Base-by-base conservation (phyloP, 495 filamentous ascomycete genomes). In the Xylaria castorea region DNA sequence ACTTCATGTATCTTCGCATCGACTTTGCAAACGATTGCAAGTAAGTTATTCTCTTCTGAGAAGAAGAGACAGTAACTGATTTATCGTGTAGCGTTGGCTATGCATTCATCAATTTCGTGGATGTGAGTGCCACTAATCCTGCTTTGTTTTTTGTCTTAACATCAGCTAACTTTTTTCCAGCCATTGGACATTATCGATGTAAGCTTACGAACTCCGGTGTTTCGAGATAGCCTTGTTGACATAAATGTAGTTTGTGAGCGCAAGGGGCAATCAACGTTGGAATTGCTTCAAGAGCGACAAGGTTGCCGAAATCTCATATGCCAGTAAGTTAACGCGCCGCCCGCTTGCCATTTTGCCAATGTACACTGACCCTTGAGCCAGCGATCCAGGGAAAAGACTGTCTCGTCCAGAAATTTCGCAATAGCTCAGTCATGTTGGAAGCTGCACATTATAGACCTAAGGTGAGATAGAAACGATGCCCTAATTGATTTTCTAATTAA, bases 1-100 rank as follows among this genome's bases (percentile, higher is more conserved):
- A 98, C 76, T 99, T 98, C 81, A 89, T 97, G 84, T 99, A 99
- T 81, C 82, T 98, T 71, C 93, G 96, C 36, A 98, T 98, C 80
- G 93, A 97, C 79, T 97, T 97, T 77, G 89, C 90, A 55, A 93
- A 95, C 75, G 90, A 94, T 71, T 95, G 93, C 91, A 97, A 95
- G 93, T 95, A 83, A 80, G 91, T 85, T 60, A 30, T 60, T 55
- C 64, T 14, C 27, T n/a, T 34, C 14, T 2, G 3, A 16, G 48
- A 16, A 1, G 60, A 72, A 25, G 76, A 30, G 25, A 18, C 38
- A 30, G n/a, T 46, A 70, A 3, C 8, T 85, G 78, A 83, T 67
- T 60, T 53, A 75, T 66, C 25, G 42, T 27, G 73, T 73, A 98
- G 94, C 81, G 96, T 99, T 70, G 96, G 96, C 70, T 99, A 99